These are phyloP conservation scores for Penicillium dipodomyicola DNA, from an alignment of 495 filamentous ascomycete species.

Conservation along the genomic window DNA sequence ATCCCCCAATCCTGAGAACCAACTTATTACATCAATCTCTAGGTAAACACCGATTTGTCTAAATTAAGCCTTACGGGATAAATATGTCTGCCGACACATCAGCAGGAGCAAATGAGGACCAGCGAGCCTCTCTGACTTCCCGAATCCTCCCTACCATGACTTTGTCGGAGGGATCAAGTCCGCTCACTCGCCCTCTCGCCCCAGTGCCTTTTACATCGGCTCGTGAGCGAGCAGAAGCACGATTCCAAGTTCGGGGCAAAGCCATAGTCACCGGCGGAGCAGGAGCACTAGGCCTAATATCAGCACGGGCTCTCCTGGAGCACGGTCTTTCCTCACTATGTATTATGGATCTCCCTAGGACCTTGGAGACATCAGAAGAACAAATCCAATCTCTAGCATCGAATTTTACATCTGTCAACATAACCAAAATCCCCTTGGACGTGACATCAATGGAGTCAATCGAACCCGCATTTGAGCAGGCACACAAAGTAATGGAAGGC, in stretches of 20 bases:
- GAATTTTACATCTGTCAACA: constrained; percentile 53
- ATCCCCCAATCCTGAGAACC: background rate
- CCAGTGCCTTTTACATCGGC: constrained; percentile 51
- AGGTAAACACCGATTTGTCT: background rate
- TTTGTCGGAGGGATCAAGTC: constrained; percentile 45
- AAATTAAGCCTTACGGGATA: background rate
- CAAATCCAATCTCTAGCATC: constrained; percentile 42
- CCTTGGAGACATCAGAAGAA: constrained; percentile 39
- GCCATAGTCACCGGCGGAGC: constrained; percentile 69
- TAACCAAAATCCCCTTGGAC: constrained; percentile 52
- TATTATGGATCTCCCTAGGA: constrained; percentile 56
- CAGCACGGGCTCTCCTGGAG: constrained; percentile 65
- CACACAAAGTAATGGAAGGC: constrained; percentile 46
- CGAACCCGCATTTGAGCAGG: constrained; percentile 38
- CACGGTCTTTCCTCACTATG: constrained; percentile 60
- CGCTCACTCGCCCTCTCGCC: constrained; percentile 17
- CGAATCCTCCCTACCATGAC: constrained; percentile 60
- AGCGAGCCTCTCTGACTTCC: constrained; percentile 30
- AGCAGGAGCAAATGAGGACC: background rate
- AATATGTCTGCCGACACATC: background rate
- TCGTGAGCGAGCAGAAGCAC: constrained; percentile 46
- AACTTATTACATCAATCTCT: background rate
- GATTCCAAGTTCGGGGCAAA: constrained; percentile 63
- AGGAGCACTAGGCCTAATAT: constrained; percentile 61
- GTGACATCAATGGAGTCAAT: constrained; percentile 57